phyloP scores from a whole-genome alignment of 2,329 filamentous ascomycete genomes.

The Mycosphaerella arachidis region DNA sequence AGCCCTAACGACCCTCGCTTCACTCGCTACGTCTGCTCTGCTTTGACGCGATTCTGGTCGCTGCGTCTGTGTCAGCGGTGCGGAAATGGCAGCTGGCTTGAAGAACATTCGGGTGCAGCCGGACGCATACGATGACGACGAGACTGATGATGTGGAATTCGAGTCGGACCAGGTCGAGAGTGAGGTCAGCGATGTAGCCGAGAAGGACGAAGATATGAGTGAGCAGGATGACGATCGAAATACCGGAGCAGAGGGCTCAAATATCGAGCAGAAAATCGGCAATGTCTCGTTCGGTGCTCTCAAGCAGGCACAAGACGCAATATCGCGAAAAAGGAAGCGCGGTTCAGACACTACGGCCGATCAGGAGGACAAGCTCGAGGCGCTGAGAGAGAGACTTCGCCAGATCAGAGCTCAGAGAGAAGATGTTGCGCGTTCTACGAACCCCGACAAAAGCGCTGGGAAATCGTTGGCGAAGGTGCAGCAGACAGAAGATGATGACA shows the following conservation, averaged over 20 bases:
- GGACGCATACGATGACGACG: conserved; percentile 12
- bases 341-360: conserved; percentile 34
- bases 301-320: conserved; percentile 73
- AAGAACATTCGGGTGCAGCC: conserved; percentile 18
- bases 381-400: conserved; percentile 41
- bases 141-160: conserved; percentile 5
- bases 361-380: conserved; percentile 45
- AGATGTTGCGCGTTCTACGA: conserved; percentile 6
- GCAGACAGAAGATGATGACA: conserved; percentile 18
- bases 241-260: conserved; percentile 37
- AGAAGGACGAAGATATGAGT: conserved; percentile 27
- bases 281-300: conserved; percentile 84
- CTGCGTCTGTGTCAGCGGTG: background rate
- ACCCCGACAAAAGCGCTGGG: background rate
- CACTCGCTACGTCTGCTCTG: background rate
- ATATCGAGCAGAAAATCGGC: conserved; percentile 45
- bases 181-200: conserved; percentile 25
- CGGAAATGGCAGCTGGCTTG: background rate
- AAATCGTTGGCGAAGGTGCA: background rate
- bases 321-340: conserved; percentile 47
- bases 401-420: conserved; percentile 41
- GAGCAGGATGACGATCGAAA: conserved; percentile 22
- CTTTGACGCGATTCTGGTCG: background rate
- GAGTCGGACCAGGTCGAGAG: conserved; percentile 13
- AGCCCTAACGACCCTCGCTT: background rate